These are phyloP conservation scores for Debaryomyces tyrocola DNA, from an alignment of 805 yeast species.

Conservation along the genomic window DNA sequence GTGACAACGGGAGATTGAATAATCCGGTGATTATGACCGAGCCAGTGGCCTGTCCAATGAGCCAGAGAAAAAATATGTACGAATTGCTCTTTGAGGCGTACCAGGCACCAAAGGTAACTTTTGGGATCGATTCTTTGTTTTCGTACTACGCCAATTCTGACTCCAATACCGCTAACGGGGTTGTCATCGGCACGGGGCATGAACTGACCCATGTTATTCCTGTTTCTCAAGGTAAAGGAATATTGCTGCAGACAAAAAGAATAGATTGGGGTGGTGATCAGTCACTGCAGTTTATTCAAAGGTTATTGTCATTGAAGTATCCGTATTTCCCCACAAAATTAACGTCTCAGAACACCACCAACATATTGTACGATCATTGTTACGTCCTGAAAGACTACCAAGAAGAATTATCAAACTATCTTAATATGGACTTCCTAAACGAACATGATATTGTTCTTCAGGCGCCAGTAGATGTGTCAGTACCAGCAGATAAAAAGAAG, in stretches of 20 bases:
- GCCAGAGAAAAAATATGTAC: conserved; percentile 73
- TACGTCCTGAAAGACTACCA: conserved; percentile 71
- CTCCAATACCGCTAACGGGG: conserved; percentile 43
- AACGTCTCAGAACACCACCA: conserved; percentile 59
- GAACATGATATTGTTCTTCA: conserved; percentile 75
- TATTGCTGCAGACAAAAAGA: conserved; percentile 68
- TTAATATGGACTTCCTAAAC: conserved; percentile 66
- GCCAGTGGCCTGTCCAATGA: conserved; percentile 64
- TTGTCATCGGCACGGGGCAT: conserved; percentile 82
- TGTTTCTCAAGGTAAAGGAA: conserved; percentile 66
- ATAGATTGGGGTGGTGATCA: conserved; percentile 91
- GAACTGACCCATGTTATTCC: conserved; percentile 85
- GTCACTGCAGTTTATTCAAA: conserved; percentile 61
- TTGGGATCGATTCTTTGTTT: conserved; percentile 83
- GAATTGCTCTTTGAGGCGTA: conserved; percentile 87
- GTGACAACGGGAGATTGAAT: conserved; percentile 49
- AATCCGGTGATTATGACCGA: conserved; percentile 85
- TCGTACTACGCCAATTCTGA: conserved; percentile 68
- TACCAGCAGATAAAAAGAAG: conserved; percentile 65
- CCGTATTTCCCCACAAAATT: conserved; percentile 87
- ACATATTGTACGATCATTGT: conserved; percentile 72
- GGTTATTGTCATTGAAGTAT: conserved; percentile 73
- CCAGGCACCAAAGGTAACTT: conserved; percentile 66
- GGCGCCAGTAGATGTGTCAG: conserved; percentile 68
- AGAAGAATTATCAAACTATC: conserved; percentile 54